Conservation (phyloP, 495 filamentous ascomycete species). For the Halenospora varia region DNA sequence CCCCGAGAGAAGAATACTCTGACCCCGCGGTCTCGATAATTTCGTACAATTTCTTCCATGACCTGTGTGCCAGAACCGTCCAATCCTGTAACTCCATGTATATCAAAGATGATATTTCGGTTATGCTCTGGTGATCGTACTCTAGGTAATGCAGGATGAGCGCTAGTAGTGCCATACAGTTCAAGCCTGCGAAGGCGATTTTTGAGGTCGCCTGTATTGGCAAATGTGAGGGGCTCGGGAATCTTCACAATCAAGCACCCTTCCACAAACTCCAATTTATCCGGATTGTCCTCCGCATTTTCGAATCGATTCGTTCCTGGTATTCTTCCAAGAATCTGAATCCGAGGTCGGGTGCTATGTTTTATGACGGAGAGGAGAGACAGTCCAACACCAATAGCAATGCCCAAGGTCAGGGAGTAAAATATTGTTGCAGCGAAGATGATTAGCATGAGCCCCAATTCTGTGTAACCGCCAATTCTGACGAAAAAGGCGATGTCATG, state of each 20-base stretch:
- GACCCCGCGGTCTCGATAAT: constrained; percentile 67
- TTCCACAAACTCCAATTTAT: constrained; percentile 80
- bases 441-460: constrained; percentile 79
- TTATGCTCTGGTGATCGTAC: constrained; percentile 70
- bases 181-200: constrained; percentile 78
- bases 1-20: constrained; percentile 86
- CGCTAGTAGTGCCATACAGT: constrained; percentile 75
- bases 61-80: constrained; percentile 94
- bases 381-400: constrained; percentile 83
- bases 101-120: constrained; percentile 90
- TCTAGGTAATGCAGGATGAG: constrained; percentile 82
- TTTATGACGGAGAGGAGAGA: constrained; percentile 86
- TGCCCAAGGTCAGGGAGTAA: constrained; percentile 80
- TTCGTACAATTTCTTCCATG: constrained; percentile 78
- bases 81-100: constrained; percentile 88
- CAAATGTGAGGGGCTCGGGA: constrained; percentile 93
- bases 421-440: constrained; percentile 93
- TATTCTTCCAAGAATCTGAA: constrained; percentile 92
- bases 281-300: constrained; percentile 77
- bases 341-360: constrained; percentile 85
- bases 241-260: constrained; percentile 95
- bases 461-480: constrained; percentile 76
- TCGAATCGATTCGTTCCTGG: constrained; percentile 80
- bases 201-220: constrained; percentile 92
- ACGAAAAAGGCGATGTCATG: constrained; percentile 89